Conservation (phyloP, 1,284 basidiomycete genomes). For the Rhodotorula sp. region DNA sequence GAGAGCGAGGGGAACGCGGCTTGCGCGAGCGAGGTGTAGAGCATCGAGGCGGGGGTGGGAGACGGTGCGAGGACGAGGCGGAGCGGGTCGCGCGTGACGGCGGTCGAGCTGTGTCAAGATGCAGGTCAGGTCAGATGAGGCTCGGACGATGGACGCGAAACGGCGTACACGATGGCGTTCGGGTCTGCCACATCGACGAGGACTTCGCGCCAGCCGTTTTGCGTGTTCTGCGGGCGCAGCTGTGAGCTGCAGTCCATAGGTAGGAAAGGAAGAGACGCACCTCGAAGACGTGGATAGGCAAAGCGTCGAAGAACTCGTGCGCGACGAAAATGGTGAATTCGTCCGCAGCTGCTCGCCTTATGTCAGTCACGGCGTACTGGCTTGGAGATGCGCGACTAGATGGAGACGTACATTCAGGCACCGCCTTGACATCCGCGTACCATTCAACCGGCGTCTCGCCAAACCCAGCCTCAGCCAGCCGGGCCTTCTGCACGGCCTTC, state of each 20-base stretch:
- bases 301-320: slow-evolving; percentile 97
- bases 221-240: slow-evolving; percentile 61
- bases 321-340: slow-evolving; percentile 83
- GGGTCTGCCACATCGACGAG: slow-evolving; percentile 61
- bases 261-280: slow-evolving; percentile 54
- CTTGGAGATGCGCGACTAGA: not conserved
- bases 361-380: too few species aligned
- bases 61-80: slow-evolving; percentile 42
- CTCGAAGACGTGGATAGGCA: slow-evolving; percentile 88
- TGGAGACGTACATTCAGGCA: slow-evolving; percentile 52
- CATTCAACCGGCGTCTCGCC: slow-evolving; percentile 60
- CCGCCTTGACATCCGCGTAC: slow-evolving; percentile 71
- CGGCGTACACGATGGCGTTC: slow-evolving; percentile 29
- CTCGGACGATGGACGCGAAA: not conserved
- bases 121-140: not conserved
- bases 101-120: slow-evolving; percentile 13
- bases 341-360: slow-evolving; percentile 49
- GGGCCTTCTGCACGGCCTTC: slow-evolving; percentile 65
- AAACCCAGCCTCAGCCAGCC: slow-evolving; percentile 54
- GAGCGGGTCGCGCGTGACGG: slow-evolving; percentile 22
- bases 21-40: slow-evolving; percentile 37
- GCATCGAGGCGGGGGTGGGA: slow-evolving; percentile 41
- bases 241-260: not conserved
- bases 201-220: slow-evolving; percentile 84
- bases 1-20: slow-evolving; percentile 3